phyloP scores from a whole-genome alignment of 1,284 basidiomycete species.

The Rhodotorula sp. region DNA sequence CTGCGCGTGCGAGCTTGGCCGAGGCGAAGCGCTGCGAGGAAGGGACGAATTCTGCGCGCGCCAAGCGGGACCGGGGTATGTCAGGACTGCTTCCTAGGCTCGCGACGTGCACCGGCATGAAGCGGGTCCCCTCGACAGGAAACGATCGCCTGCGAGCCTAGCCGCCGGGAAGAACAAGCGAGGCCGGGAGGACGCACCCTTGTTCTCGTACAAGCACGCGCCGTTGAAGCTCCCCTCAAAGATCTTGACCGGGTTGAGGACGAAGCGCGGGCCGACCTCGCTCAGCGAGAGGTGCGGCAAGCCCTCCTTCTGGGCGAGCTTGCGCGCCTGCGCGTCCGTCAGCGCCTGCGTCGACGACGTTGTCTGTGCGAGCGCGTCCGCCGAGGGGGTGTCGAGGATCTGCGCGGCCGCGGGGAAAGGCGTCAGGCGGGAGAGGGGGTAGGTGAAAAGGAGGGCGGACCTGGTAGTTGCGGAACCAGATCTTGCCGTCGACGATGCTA shows the following conservation, averaged over 20 bases:
- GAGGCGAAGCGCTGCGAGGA: constrained; percentile 27
- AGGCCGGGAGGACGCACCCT: constrained; percentile 60
- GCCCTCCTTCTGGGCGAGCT: constrained; percentile 34
- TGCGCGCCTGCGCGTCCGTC: constrained; percentile 42
- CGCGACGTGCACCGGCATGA: too few species aligned
- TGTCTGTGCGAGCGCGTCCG: constrained; percentile 51
- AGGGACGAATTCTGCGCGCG: constrained; percentile 41
- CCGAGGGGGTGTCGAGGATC: constrained; percentile 66
- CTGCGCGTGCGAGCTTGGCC: constrained; percentile 33
- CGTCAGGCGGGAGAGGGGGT: not conserved
- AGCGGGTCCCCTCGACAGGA: not conserved
- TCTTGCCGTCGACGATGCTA: constrained; percentile 91
- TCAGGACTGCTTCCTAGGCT: not conserved
- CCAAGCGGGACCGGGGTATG: too few species aligned
- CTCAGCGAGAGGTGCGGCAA: constrained; percentile 66
- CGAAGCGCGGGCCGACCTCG: constrained; percentile 96
- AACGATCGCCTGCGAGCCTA: too few species aligned
- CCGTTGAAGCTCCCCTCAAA: constrained; percentile 97
- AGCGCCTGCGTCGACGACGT: constrained; percentile 25
- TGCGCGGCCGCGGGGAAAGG: constrained; percentile 49
- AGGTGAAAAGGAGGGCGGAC: constrained; percentile 52
- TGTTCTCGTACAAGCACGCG: constrained; percentile 93
- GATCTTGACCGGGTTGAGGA: constrained; percentile 94
- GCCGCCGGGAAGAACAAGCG: too few species aligned
- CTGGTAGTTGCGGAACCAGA: constrained; percentile 99